A percentile compares a stretch with the other conserved stretches of the same genome.
These are phyloP conservation scores for Platanthera zijinensis DNA, from an alignment of 106 monocot species.

Conservation along the genomic window DNA sequence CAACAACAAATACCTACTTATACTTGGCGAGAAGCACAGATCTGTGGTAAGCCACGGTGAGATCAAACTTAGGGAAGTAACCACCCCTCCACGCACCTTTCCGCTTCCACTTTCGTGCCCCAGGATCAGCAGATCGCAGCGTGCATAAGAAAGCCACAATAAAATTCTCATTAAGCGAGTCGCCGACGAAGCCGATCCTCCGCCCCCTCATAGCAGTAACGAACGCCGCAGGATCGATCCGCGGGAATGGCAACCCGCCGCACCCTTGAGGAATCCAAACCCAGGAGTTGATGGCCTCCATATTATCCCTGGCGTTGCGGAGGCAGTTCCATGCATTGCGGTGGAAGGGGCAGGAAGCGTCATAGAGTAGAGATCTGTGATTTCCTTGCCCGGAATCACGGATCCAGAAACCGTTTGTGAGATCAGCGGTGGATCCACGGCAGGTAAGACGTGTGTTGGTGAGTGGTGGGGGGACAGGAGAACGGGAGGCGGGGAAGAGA, in stretches of 20 bases:
- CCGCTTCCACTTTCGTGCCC: slow-evolving; percentile 81
- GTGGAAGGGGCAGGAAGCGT: slow-evolving; percentile 72
- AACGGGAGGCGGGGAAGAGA: not conserved
- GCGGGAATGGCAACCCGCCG: slow-evolving; percentile 16
- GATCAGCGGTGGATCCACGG: slow-evolving; percentile 23
- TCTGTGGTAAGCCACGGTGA: slow-evolving; percentile 73
- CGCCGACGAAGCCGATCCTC: slow-evolving; percentile 73
- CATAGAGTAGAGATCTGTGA: slow-evolving; percentile 32
- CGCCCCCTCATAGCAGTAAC: slow-evolving; percentile 39
- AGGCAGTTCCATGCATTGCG: slow-evolving; percentile 97
- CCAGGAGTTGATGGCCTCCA: slow-evolving; percentile 61
- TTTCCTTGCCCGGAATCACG: not conserved
- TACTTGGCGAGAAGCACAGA: slow-evolving; percentile 82
- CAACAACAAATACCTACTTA: slow-evolving; percentile 27
- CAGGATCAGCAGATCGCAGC: slow-evolving; percentile 48
- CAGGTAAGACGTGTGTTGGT: not conserved
- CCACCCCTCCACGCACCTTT: slow-evolving; percentile 84
- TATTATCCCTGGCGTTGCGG: slow-evolving; percentile 44
- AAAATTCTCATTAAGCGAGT: slow-evolving; percentile 88
- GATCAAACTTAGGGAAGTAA: slow-evolving; percentile 78
- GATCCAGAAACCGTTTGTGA: slow-evolving; percentile 54
- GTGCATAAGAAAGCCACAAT: slow-evolving; percentile 63
- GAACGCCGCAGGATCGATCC: slow-evolving; percentile 46
- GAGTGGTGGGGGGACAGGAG: not conserved
- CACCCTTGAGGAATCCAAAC: slow-evolving; percentile 53